Conservation (phyloP, 169 alveolate genomes). For the Pseudocohnilembus persalinus region DNA sequence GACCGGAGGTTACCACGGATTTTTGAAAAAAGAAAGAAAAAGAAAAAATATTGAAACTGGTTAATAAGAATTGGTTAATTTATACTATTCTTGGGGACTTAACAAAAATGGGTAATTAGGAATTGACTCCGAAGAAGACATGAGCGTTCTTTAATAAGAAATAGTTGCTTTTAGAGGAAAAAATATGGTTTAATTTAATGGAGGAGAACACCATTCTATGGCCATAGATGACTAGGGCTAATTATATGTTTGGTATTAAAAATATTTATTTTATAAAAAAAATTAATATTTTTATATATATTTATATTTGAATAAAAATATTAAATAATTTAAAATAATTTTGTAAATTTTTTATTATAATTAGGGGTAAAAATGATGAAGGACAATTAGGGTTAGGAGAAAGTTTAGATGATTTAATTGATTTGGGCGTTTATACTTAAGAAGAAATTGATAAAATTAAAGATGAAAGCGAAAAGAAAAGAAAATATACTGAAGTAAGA, state of each 20-base stretch:
- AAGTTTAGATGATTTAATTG: neutral
- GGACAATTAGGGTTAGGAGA: slow-evolving; percentile 45
- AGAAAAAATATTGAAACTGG: neutral
- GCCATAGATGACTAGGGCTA: slow-evolving; percentile 34
- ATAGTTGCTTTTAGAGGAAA: slow-evolving; percentile 8
- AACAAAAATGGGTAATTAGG: slow-evolving; percentile 43
- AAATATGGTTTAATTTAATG: slow-evolving; percentile 21
- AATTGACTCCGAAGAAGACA: slow-evolving; percentile 27
- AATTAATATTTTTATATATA: no score
- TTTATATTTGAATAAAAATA: no score
- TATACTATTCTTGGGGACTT: slow-evolving; percentile 35
- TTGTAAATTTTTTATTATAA: no score
- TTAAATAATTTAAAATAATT: no score
- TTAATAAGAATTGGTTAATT: slow-evolving; percentile 4
- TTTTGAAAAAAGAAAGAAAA: slow-evolving; percentile 9
- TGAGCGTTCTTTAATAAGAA: neutral
- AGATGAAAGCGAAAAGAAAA: slow-evolving; percentile 4
- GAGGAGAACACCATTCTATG: slow-evolving; percentile 46
- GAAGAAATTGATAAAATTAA: slow-evolving; percentile 11
- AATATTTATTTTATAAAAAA: no score
- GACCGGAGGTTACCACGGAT: slow-evolving; percentile 41
- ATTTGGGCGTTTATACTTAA: neutral
- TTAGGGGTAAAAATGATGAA: slow-evolving; percentile 44
- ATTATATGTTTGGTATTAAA: slow-evolving; percentile 18
- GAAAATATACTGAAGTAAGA: neutral